Percentiles rank a stretch among this genome's conserved stretches.
Conservation (phyloP, 305 asterid species). For the Stenogyne calaminthoides region DNA sequence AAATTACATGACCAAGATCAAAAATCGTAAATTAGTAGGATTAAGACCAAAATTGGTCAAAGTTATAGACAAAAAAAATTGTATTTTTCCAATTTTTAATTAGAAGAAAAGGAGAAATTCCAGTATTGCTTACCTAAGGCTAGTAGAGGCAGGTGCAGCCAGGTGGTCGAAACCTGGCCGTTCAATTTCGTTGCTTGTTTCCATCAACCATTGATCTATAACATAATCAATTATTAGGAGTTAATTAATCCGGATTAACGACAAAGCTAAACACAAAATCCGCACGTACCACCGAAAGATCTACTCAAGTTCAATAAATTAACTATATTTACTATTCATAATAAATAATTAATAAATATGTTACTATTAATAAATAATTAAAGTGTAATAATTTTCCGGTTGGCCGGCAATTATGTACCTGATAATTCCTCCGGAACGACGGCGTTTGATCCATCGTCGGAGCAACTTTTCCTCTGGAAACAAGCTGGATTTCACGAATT, state of each 20-base stretch:
- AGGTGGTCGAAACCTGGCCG: conserved; percentile 43
- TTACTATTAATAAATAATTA: background rate
- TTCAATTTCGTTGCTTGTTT: conserved; percentile 41
- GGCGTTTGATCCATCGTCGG: conserved; percentile 56
- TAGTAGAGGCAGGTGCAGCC: conserved; percentile 17
- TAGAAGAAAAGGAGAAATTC: background rate
- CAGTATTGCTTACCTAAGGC: conserved; percentile 44
- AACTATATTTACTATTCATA: background rate
- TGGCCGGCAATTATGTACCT: conserved; percentile 42
- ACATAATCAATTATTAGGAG: conserved; percentile 9
- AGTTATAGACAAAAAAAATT: too few relatives aligned
- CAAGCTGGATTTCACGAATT: conserved; percentile 30
- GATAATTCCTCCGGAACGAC: conserved; percentile 79
- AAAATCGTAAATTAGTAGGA: too few relatives aligned
- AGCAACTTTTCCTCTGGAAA: conserved; percentile 48
- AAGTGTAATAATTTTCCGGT: background rate
- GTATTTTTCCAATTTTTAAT: too few relatives aligned
- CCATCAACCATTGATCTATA: conserved; percentile 61
- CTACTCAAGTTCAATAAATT: background rate
- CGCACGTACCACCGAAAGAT: background rate
- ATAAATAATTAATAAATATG: background rate
- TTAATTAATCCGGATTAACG: conserved; percentile 21
- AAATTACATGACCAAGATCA: too few relatives aligned
- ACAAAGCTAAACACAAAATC: conserved; percentile 23
- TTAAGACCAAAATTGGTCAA: too few relatives aligned